Base-by-base conservation (phyloP, 148 eudicot genomes). In the Amaranthus hypochondriacus region DNA sequence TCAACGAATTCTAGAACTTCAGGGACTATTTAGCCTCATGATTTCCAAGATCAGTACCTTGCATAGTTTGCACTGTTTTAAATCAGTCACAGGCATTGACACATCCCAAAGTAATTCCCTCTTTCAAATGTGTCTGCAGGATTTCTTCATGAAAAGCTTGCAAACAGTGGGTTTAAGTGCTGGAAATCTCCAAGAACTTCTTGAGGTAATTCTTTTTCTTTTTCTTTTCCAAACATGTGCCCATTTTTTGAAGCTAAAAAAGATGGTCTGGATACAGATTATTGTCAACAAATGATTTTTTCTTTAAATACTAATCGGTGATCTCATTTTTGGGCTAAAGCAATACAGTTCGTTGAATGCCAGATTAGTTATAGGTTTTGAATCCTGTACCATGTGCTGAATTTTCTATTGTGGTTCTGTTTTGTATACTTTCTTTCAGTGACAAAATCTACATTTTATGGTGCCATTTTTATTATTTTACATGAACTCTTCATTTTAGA, bases 141-240 rank as follows among this genome's bases (percentile, higher is more conserved):
- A 95, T 80, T 85, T 92, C 69, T 95, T 95, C 78, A 86, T 95
- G 75, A 96, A 90, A 79, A 88, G 92, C 79, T 85, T 95, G 85
- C 98, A 95, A 79, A 86, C 89, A 48, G 96, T 87, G 81, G 96
- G 93, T 66, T 57, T 88, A 54, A 79, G 78, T 73, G 79, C 88
- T 68, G 97, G 90, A 87, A 90, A 77, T 84, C 89, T 90, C 64
- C 92, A 89, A 69, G 88, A 88, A 71, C 88, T 95, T 77, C 97
- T 90, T 70, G 91, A 88, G 98, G 98, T 92, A 87, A 50, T 66
- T 73, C 12, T 42, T 18, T 51, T 42, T 56, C 14, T 48, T 42
- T 18, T 51, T 42, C 39, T 28, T 28, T 28, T 56, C n/a, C 39
- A 13, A 8, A 11, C 53, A 9, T 18, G 18, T 46, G 54, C 53